Evolutionary conservation across 2,329 filamentous ascomycete species (phyloP), one percentile per base, ranked within the genome.

Genomic region (Pseudogymnoascus sp.): DNA sequence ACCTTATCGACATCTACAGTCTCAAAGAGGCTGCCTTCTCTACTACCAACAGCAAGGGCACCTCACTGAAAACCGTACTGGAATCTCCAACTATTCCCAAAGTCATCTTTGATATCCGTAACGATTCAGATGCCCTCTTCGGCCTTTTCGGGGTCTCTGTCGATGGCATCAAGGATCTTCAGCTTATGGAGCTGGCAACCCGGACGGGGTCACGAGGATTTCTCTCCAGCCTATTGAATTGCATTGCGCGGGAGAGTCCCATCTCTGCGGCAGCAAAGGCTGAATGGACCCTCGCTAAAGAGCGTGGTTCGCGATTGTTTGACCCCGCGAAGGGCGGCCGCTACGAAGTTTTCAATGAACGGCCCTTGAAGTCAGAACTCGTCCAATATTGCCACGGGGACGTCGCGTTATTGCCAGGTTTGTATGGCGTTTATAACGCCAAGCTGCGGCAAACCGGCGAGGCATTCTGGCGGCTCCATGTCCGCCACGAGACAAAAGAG

Each of bases 31-130:
- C 64, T 31, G 76, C 77, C 0, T 81, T 82, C 66, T 63, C 38
- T 1, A 69, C 66, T 16, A 11, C 65, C 38, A n/a, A 72, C 66
- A 1, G 64, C 75, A 67, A 63, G 0, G 72, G 69, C 1, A 50
- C 62, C 8, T 67, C 71, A 4, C 64, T 79, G 1, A 77, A 77
- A 65, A 50, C 59, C 0, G 75, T 85, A 8, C 70, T 85, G 0
- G 78, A 85, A 69, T 76, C 74, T 0, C 6, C 65, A 0, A 7
- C 56, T 0, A 77, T 80, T 14, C 70, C 73, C 0, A 86, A 86
- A 66, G 78, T 80, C 31, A 77, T 86, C 64, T 86, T 85, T 67
- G 83, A 87, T 64, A 75, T 86, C 14, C 80, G 82, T 2, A 82
- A 81, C 65, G 82, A 85, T 67, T 82, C 83, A 0, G 80, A 86